Conservation (phyloP, 805 yeast genomes). For the Suhomyces kilbournensis region DNA sequence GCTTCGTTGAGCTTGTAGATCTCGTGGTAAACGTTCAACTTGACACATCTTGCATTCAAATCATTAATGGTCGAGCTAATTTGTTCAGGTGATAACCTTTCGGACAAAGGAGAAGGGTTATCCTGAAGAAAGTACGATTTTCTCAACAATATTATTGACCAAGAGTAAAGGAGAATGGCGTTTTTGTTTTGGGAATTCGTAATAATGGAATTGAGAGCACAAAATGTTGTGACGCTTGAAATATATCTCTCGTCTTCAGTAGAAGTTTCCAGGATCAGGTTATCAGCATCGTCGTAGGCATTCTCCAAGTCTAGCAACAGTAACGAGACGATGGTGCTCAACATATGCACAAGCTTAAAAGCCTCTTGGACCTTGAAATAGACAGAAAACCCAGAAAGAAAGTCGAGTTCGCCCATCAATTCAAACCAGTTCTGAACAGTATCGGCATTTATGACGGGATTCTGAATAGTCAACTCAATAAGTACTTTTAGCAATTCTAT, state of each 20-base stretch:
- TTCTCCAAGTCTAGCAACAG: constrained; percentile 57
- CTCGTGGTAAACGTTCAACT: constrained; percentile 44
- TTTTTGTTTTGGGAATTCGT: constrained; percentile 34
- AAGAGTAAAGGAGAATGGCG: constrained; percentile 56
- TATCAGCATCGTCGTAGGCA: constrained; percentile 29
- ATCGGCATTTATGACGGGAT: constrained; percentile 26
- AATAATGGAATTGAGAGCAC: constrained; percentile 40
- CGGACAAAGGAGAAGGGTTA: constrained; percentile 13
- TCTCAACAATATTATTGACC: constrained; percentile 62
- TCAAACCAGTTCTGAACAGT: constrained; percentile 55
- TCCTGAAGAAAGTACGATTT: constrained; percentile 47
- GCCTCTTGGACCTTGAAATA: constrained; percentile 24
- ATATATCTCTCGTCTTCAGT: not conserved
- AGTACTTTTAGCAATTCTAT: constrained; percentile 36
- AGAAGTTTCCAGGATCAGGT: not conserved
- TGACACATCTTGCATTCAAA: constrained; percentile 40
- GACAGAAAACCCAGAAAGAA: constrained; percentile 24
- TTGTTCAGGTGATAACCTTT: too few relatives aligned
- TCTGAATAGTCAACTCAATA: constrained; percentile 39
- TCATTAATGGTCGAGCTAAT: constrained; percentile 11
- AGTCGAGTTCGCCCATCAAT: constrained; percentile 39
- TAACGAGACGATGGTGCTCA: constrained; percentile 49
- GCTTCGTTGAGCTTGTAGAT: constrained; percentile 40
- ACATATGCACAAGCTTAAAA: constrained; percentile 38
- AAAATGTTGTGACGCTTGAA: constrained; percentile 21